Evolutionary conservation across 345 rosid genomes (phyloP).

Genomic region (Eucalyptus leucophloia): DNA sequence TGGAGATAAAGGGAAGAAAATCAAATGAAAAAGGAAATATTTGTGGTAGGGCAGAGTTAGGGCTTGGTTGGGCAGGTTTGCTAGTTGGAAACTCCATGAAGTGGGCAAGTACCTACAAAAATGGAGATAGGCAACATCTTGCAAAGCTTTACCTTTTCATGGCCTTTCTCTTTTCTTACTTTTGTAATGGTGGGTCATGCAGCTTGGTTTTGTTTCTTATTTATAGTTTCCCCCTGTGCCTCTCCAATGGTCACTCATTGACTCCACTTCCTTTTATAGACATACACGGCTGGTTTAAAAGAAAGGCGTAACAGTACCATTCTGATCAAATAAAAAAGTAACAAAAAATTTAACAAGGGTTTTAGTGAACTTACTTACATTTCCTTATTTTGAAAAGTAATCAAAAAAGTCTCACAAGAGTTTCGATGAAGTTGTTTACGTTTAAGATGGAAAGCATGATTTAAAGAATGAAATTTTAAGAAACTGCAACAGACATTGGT

Average conservation of each 20-base stretch:
- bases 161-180: not conserved
- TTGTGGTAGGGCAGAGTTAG: not conserved
- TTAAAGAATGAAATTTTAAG: not conserved
- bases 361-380: not conserved
- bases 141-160: not conserved
- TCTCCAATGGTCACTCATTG: not conserved
- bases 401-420: not conserved
- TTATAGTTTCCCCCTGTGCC: not conserved
- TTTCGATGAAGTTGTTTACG: not conserved
- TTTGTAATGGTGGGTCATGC: not conserved
- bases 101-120: not conserved
- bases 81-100: not conserved
- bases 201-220: not conserved
- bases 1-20: not conserved
- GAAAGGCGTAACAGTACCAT: not conserved
- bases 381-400: not conserved
- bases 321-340: not conserved
- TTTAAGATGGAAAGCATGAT: not conserved
- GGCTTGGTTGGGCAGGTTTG: not conserved
- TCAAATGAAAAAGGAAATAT: not conserved
- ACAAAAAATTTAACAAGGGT: not conserved
- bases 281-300: not conserved
- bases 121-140: not conserved
- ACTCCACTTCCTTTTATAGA: not conserved
- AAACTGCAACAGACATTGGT: not conserved